phyloP scores from a whole-genome alignment of 208 protist species.

The Leishmania arabica region DNA sequence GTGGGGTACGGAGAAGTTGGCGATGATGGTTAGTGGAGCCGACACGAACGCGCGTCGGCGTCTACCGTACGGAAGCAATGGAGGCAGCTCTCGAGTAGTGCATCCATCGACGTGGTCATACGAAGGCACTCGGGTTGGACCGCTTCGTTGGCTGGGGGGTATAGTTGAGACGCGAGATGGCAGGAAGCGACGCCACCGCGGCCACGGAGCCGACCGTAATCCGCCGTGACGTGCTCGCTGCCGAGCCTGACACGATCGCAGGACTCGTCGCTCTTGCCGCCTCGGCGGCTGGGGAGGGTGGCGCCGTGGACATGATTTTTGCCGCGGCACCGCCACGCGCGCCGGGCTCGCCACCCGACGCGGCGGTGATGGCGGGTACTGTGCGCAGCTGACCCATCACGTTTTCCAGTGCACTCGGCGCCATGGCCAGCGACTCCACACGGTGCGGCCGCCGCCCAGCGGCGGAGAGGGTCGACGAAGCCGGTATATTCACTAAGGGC shows the following conservation, averaged over 20 bases:
- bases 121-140: slow-evolving; percentile 28
- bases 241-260: neutral
- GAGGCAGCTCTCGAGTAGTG: neutral
- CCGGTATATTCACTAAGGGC: neutral
- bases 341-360: neutral
- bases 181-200: slow-evolving; percentile 13
- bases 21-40: neutral
- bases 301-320: slow-evolving; percentile 9
- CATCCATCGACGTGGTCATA: slow-evolving; percentile 3
- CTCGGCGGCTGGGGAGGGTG: slow-evolving; percentile 1
- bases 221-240: neutral
- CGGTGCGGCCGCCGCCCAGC: neutral
- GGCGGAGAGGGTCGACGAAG: neutral
- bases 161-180: slow-evolving; percentile 32
- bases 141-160: slow-evolving; percentile 8
- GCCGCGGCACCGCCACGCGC: slow-evolving; percentile 1
- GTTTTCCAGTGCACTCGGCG: slow-evolving; percentile 18
- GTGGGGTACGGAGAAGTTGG: neutral
- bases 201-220: neutral
- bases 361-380: slow-evolving; percentile 15
- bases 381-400: slow-evolving; percentile 28
- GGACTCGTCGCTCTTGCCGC: neutral
- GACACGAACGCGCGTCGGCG: neutral
- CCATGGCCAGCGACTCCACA: slow-evolving; percentile 19
- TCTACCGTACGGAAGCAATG: neutral